Conservation (phyloP, 208 protist genomes). For the Acanthamoeba rhysodes region DNA sequence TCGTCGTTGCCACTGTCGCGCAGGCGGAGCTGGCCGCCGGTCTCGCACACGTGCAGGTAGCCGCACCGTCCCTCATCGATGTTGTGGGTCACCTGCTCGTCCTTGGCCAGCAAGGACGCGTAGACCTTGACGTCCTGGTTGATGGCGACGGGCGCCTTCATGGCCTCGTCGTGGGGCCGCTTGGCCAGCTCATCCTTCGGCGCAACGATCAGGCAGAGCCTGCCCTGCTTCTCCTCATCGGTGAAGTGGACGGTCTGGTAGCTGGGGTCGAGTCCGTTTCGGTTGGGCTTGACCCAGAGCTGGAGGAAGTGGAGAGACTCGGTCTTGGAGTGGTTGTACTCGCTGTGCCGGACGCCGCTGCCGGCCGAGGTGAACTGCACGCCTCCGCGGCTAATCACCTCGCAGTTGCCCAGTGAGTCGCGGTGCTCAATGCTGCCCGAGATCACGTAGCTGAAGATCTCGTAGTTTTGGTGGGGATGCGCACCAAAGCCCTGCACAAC, state of each 20-base stretch:
- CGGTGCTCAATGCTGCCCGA: slow-evolving; percentile 77
- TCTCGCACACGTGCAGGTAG: slow-evolving; percentile 53
- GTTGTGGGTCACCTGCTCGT: slow-evolving; percentile 37
- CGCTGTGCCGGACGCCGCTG: slow-evolving; percentile 74
- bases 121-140: slow-evolving; percentile 76
- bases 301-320: slow-evolving; percentile 79
- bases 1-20: neutral
- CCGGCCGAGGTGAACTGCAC: slow-evolving; percentile 84
- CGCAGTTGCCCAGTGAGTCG: slow-evolving; percentile 72
- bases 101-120: slow-evolving; percentile 56
- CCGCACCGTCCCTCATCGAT: neutral
- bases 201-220: slow-evolving; percentile 3
- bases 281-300: slow-evolving; percentile 74
- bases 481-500: slow-evolving; percentile 72
- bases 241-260: slow-evolving; percentile 60
- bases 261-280: neutral
- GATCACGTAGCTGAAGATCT: slow-evolving; percentile 85
- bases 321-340: slow-evolving; percentile 61
- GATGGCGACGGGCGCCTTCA: slow-evolving; percentile 8
- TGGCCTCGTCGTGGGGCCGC: neutral
- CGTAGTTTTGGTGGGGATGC: slow-evolving; percentile 79
- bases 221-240: slow-evolving; percentile 53
- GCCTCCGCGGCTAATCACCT: slow-evolving; percentile 70
- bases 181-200: neutral
- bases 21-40: neutral